These are phyloP conservation scores for Cladophialophora carrionii DNA, from an alignment of 2,329 filamentous ascomycete genomes.

Conservation along the genomic window DNA sequence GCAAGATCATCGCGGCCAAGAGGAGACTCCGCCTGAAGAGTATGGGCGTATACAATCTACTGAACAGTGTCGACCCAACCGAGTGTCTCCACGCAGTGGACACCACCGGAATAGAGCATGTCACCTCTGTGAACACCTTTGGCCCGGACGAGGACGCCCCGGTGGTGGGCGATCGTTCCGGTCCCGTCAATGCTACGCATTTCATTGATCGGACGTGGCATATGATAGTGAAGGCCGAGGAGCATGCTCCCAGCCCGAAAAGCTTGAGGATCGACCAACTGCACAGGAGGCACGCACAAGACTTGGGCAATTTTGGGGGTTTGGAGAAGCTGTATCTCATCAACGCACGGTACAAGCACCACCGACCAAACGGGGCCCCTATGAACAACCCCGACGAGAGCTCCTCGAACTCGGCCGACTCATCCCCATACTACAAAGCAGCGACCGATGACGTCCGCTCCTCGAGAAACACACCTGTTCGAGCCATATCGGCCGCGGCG, in stretches of 20 bases:
- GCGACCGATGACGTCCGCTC: conserved; percentile 23
- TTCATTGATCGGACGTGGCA: conserved; percentile 62
- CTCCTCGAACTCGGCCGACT: conserved; percentile 24
- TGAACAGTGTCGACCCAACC: conserved; percentile 54
- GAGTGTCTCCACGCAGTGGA: conserved; percentile 54
- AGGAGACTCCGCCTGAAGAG: conserved; percentile 55
- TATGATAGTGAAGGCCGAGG: conserved; percentile 30
- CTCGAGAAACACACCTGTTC: conserved; percentile 35
- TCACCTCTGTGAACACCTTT: conserved; percentile 60
- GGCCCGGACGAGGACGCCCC: conserved; percentile 45
- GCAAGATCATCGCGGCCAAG: conserved; percentile 55
- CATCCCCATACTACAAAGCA: conserved; percentile 39
- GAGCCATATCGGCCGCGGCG: conserved; percentile 38
- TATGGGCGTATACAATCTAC: conserved; percentile 61
- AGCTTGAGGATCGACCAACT: conserved; percentile 55
- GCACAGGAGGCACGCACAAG: conserved; percentile 50
- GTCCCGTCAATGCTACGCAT: conserved; percentile 46
- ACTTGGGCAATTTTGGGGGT: conserved; percentile 49
- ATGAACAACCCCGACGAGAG: neutral
- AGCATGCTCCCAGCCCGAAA: conserved; percentile 47
- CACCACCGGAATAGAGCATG: conserved; percentile 47
- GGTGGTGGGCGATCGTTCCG: conserved; percentile 35
- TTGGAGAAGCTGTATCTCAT: conserved; percentile 60
- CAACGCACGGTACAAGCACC: conserved; percentile 40
- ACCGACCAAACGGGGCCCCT: neutral